Base-by-base conservation (phyloP, 768 basidiomycete species). In the Boletellus emodensis region DNA sequence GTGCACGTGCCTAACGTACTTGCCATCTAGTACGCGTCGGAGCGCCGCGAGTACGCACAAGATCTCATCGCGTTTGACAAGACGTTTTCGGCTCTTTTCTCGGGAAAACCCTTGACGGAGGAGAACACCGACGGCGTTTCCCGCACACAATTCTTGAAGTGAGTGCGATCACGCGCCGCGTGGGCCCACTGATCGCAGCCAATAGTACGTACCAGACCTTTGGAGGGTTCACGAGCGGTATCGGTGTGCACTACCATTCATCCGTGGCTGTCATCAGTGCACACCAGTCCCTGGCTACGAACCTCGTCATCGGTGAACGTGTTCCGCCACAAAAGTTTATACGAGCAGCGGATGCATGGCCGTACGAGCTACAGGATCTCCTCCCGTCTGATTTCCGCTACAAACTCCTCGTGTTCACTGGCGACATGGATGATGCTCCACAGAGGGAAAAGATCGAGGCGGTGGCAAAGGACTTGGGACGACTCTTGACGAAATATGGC, bases 11-110 rank as follows among this genome's bases (percentile, higher is more conserved):
- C 3, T 40, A 46, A 52, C 49, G 20, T 28, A 15, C 8, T 13
- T 14, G 12, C n/a, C 37, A 8, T 18, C 1, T 34, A 79, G 77
- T 80, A 79, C 58, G 79, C 80, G 49, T 70, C 68, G 18, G 81
- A 83, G 60, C 74, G 82, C 9, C 71, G 75, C 38, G 73, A 74
- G 57, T 80, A 71, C 54, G 81, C 81, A 0, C 73, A 77, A 56
- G 79, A 80, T 41, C 69, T 83, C 34, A 79, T 82, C 53, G 61
- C 69, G 44, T 80, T 79, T 46, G 80, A 82, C 61, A 77, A 77
- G 48, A 68, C 70, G 49, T 80, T 76, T 55, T 73, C 76, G 0
- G 70, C 74, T 2, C 66, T 80, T 17, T 81, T 81, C 64, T 80
- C 78, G 1, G 77, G 77, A 40, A 81, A 80, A 64, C 76, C 81